Percentiles rank a stretch among this genome's conserved stretches.
Conservation (phyloP, 805 yeast genomes). For the Wickerhamiella galacta region DNA sequence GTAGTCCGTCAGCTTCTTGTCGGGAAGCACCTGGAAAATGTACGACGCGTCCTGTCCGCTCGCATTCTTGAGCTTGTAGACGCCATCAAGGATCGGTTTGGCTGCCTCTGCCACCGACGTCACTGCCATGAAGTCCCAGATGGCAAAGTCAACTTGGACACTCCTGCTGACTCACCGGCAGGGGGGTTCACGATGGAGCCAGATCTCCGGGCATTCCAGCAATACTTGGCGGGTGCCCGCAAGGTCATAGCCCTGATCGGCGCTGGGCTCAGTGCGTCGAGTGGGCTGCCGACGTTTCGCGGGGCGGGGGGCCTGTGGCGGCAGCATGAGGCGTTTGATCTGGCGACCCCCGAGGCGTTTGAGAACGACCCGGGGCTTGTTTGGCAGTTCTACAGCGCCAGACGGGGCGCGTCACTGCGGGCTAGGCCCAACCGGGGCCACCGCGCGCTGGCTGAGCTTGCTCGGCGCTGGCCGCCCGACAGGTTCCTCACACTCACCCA, state of each 20-base stretch:
- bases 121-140: not conserved
- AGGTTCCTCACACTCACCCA: conserved; percentile 58
- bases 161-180: not conserved
- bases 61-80: conserved; percentile 19
- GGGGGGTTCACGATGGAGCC: not conserved
- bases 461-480: conserved; percentile 21
- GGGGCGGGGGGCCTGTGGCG: conserved; percentile 66
- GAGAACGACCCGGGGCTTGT: conserved; percentile 68
- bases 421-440: conserved; percentile 69
- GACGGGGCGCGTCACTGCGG: conserved; percentile 45
- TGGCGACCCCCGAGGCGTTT: conserved; percentile 88
- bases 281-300: conserved; percentile 62
- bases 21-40: conserved; percentile 61
- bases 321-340: conserved; percentile 58
- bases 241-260: conserved; percentile 41
- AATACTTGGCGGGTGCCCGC: conserved; percentile 18
- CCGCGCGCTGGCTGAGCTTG: conserved; percentile 45
- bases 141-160: not conserved
- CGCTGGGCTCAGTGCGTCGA: conserved; percentile 64
- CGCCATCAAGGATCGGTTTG: conserved; percentile 19
- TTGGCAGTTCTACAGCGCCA: conserved; percentile 72
- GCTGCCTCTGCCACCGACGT: conserved; percentile 3
- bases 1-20: conserved; percentile 56
- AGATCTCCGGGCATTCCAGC: conserved; percentile 22
- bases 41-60: conserved; percentile 31